These are phyloP conservation scores for Lasiosphaeris hirsuta DNA, from an alignment of 495 filamentous ascomycete species.

Conservation along the genomic window DNA sequence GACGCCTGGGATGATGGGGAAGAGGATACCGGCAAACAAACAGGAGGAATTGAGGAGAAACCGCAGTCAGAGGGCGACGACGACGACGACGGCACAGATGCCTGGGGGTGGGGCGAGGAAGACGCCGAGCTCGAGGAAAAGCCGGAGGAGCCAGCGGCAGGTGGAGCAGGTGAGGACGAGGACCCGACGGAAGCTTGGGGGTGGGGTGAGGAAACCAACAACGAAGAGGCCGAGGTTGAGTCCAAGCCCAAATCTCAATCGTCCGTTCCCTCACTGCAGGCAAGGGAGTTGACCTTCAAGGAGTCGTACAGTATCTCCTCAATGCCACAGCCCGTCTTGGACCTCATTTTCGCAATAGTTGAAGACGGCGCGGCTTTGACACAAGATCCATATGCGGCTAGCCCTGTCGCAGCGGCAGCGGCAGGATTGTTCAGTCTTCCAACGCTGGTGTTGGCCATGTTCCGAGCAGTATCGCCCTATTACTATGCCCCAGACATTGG, in stretches of 20 bases:
- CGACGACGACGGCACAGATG: slow-evolving; percentile 51
- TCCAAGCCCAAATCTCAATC: slow-evolving; percentile 14
- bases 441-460: slow-evolving; percentile 82
- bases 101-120: slow-evolving; percentile 61
- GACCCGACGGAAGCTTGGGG: slow-evolving; percentile 65
- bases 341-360: slow-evolving; percentile 65
- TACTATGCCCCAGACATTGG: slow-evolving; percentile 66
- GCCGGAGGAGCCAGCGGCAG: slow-evolving; percentile 16
- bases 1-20: slow-evolving; percentile 67
- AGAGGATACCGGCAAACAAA: slow-evolving; percentile 30
- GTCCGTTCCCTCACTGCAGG: slow-evolving; percentile 22
- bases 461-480: slow-evolving; percentile 77
- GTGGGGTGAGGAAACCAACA: slow-evolving; percentile 58
- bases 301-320: slow-evolving; percentile 86
- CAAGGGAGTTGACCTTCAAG: slow-evolving; percentile 63
- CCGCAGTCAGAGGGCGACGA: slow-evolving; percentile 24
- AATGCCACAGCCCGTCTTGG: slow-evolving; percentile 72
- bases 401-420: slow-evolving; percentile 65
- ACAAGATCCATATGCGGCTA: slow-evolving; percentile 34
- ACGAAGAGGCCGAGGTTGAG: slow-evolving; percentile 10
- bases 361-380: slow-evolving; percentile 65
- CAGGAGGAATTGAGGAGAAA: background rate
- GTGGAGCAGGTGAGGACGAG: slow-evolving; percentile 42
- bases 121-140: slow-evolving; percentile 31
- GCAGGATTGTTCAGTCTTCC: slow-evolving; percentile 75